Base-by-base conservation (phyloP, 352 stramenopile genomes). In the Globisporangium megalacanthum region DNA sequence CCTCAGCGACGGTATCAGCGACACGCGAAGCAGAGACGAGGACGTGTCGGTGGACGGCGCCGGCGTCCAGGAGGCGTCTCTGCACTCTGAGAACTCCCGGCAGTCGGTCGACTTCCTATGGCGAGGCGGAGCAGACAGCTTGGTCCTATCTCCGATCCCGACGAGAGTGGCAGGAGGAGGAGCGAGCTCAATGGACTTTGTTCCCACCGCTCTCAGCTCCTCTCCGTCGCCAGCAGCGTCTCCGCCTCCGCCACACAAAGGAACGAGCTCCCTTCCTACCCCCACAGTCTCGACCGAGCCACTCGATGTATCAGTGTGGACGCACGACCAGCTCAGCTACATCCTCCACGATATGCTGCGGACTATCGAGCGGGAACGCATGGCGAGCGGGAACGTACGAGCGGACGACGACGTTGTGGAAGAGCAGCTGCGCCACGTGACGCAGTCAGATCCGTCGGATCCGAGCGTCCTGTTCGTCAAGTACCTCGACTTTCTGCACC, bases 401-500 rank as follows among this genome's bases (percentile, higher is more conserved):
- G 20, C 17, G 37, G 31, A 42, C 3, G 22, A 58, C 11, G 56
- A 62, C 29, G 20, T 49, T 3, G 37, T 64, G 25, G 52, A n/a
- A 19, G 11, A 37, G 4, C 48, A 56, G 8, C 42, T 51, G 15
- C 50, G 37, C 15, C 42, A 42, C 35, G 35, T 49, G 42, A 47
- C 51, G 8, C 22, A 59, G 36, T 39, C 17, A 42, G 58, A 73
- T 49, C 17, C 54, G 15, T 63, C 67, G 6, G 72, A 79, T 19
- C 66, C 79, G 11, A 81, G 82, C 44, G 78, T 76, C 22, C 60
- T 89, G n/a, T 98, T 95, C 59, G 79, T 92, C 19, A 69, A 77
- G 36, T 98, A 96, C 63, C 62, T 97, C 31, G 85, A 90, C 42
- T 93, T 77, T 47, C 66, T 98, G 13, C 68, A 82, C 47, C 61